phyloP scores from a whole-genome alignment of 1,284 basidiomycete genomes.

The Spongispora temasekensis region DNA sequence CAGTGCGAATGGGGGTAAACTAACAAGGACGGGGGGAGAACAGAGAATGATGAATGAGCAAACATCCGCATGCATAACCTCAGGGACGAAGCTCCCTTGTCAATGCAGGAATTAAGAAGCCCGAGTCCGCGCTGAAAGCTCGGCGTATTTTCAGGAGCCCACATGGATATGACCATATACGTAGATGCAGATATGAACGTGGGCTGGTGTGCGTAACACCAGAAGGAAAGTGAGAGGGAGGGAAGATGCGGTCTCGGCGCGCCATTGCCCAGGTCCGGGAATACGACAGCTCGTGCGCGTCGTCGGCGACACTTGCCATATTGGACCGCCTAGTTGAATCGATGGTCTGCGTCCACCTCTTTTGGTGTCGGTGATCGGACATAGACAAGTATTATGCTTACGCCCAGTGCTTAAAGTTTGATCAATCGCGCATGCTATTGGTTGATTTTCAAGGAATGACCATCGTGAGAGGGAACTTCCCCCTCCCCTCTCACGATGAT shows the following conservation, averaged over 20 bases:
- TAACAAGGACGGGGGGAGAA: background rate
- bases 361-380: constrained; percentile 4
- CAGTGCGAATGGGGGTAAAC: background rate
- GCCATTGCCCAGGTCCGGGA: constrained; percentile 2
- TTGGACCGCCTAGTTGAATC: constrained; percentile 6
- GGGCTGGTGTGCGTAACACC: background rate
- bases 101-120: background rate
- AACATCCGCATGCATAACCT: background rate
- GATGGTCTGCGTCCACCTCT: constrained; percentile 9
- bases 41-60: too few relatives aligned
- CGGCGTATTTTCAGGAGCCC: background rate
- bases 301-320: constrained; percentile 9
- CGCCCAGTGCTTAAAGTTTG: constrained; percentile 10
- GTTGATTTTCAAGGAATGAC: constrained; percentile 1
- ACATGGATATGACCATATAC: background rate
- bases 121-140: background rate
- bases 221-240: background rate
- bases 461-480: constrained; percentile 22
- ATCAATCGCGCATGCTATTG: constrained; percentile 20
- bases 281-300: constrained; percentile 8
- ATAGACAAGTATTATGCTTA: background rate
- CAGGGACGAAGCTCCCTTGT: background rate
- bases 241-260: background rate
- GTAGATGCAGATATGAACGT: background rate
- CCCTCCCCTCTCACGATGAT: too few relatives aligned